Evolutionary conservation across 257 asterid genomes (phyloP).

Genomic region (Solanum virginianum): DNA sequence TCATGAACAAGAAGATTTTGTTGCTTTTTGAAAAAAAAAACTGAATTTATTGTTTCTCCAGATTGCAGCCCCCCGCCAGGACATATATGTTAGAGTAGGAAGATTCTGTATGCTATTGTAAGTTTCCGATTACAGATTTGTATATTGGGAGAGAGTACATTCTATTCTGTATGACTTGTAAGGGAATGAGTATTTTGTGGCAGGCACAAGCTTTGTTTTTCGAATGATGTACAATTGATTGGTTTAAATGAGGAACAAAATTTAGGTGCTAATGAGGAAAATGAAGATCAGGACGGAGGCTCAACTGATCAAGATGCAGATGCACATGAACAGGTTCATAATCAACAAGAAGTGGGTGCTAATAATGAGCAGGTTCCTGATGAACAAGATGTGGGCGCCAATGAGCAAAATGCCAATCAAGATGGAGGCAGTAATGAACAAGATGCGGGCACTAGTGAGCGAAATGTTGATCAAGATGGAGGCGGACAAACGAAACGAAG

Average conservation of each 20-base stretch:
- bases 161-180: not conserved
- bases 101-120: not conserved
- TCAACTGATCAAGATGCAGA: not conserved
- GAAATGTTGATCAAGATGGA: not conserved
- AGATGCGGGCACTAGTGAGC: not conserved
- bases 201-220: not conserved
- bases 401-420: not conserved
- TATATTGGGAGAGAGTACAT: not conserved
- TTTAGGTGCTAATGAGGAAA: not conserved
- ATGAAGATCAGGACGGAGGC: not conserved
- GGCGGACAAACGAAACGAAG: no score
- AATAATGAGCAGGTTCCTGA: not conserved
- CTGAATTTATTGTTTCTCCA: not conserved
- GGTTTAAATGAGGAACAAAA: not conserved
- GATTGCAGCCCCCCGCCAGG: not conserved
- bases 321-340: not conserved
- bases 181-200: not conserved
- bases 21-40: not conserved
- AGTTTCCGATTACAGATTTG: not conserved
- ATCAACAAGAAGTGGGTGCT: not conserved
- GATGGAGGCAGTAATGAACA: no score
- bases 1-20: not conserved
- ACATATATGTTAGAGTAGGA: not conserved
- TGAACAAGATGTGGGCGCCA: no score
- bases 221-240: not conserved